These are phyloP conservation scores for Coemansia sp. DNA, from an alignment of 192 early-diverging fungal genomes.

Conservation along the genomic window DNA sequence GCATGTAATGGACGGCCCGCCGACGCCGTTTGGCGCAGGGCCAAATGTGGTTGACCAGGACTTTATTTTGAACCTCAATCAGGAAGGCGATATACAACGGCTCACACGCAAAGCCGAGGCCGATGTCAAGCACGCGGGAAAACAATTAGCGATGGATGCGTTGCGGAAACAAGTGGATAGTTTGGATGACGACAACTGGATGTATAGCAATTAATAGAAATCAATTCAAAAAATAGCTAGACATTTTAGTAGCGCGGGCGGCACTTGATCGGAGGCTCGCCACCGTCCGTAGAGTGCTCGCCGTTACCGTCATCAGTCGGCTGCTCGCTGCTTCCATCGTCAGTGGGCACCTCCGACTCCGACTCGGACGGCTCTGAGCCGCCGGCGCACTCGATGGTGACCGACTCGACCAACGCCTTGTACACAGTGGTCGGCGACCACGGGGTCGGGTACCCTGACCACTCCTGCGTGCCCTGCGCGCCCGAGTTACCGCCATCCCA, in stretches of 20 bases:
- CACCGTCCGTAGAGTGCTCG: background rate
- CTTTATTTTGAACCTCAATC: conserved; percentile 40
- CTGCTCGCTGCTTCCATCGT: too few relatives aligned
- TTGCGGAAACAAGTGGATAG: conserved; percentile 27
- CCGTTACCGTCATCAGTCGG: conserved; percentile 1
- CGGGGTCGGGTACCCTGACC: conserved; percentile 62
- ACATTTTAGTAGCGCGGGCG: conserved; percentile 11
- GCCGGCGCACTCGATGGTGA: conserved; percentile 54
- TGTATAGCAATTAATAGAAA: conserved; percentile 5
- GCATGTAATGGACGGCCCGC: conserved; percentile 2
- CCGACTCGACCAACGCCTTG: conserved; percentile 58
- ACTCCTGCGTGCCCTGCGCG: conserved; percentile 56
- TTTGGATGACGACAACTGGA: conserved; percentile 39
- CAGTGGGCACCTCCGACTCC: too few relatives aligned
- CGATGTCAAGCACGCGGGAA: conserved; percentile 20
- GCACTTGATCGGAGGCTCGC: conserved; percentile 13
- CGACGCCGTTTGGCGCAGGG: conserved; percentile 6
- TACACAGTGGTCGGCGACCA: conserved; percentile 51
- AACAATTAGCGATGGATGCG: conserved; percentile 23
- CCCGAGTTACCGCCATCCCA: conserved; percentile 66
- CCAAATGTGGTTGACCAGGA: conserved; percentile 26
- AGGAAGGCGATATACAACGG: conserved; percentile 42
- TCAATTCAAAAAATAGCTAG: background rate
- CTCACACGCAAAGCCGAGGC: conserved; percentile 31
- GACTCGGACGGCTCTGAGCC: too few relatives aligned